Conservation (phyloP, 208 protist genomes). For the Acanthamoeba divionensis region DNA sequence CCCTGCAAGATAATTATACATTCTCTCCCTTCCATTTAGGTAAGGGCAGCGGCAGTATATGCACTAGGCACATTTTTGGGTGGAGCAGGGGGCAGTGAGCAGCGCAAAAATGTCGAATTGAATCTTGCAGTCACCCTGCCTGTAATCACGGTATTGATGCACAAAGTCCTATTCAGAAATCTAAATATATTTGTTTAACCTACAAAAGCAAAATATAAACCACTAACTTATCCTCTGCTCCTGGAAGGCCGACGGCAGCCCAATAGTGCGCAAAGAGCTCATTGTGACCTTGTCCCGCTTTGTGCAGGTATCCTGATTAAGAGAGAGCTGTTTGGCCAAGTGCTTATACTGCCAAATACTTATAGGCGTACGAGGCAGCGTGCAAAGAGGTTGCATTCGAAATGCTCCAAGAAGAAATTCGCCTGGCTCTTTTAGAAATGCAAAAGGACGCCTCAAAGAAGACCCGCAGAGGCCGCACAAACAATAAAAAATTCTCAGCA, state of each 20-base stretch:
- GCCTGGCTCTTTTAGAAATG: background rate
- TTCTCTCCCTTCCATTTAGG: background rate
- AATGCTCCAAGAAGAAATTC: slow-evolving; percentile 20
- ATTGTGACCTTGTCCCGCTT: slow-evolving; percentile 67
- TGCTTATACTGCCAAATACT: no score
- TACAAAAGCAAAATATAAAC: background rate
- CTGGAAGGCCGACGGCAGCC: slow-evolving; percentile 67
- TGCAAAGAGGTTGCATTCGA: slow-evolving; percentile 26
- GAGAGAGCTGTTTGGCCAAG: no score
- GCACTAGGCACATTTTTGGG: slow-evolving; percentile 75
- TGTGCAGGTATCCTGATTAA: no score
- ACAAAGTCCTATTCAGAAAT: background rate
- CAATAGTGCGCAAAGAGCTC: slow-evolving; percentile 73
- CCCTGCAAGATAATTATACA: background rate
- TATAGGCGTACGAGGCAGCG: background rate
- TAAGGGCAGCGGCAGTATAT: slow-evolving; percentile 74
- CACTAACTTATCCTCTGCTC: background rate
- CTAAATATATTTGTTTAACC: background rate
- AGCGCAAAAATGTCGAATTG: slow-evolving; percentile 65
- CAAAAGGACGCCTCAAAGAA: background rate
- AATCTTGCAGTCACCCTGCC: slow-evolving; percentile 57
- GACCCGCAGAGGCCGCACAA: background rate
- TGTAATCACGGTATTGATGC: background rate
- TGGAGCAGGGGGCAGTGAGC: slow-evolving; percentile 53
- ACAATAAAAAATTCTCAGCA: no score